Evolutionary conservation across 768 basidiomycete species (phyloP).

Genomic region (Tremella yokohamensis): DNA sequence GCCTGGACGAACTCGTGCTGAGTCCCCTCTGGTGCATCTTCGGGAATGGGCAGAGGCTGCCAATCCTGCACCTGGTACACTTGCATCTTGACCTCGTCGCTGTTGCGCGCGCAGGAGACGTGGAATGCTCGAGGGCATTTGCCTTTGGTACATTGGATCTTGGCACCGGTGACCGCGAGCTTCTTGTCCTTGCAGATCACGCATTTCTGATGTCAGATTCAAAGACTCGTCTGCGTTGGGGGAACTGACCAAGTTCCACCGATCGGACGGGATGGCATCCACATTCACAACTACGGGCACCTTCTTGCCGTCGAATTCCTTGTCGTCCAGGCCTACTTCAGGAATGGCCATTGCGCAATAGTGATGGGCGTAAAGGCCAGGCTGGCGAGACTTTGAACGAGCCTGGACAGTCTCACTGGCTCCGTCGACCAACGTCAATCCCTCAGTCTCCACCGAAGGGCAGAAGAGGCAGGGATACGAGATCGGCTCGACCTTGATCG

Average conservation of each 20-base stretch:
- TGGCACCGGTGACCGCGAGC: conserved; percentile 43
- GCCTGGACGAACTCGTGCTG: conserved; percentile 53
- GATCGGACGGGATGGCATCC: conserved; percentile 78
- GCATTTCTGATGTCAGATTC: conserved; percentile 69
- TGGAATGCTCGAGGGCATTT: conserved; percentile 93
- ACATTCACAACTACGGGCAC: conserved; percentile 68
- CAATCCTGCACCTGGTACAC: conserved; percentile 42
- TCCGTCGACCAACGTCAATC: conserved; percentile 33
- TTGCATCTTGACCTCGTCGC: conserved; percentile 42
- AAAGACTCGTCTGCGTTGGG: background rate
- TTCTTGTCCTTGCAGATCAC: conserved; percentile 68
- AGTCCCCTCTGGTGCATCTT: conserved; percentile 18
- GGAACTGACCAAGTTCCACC: conserved; percentile 80
- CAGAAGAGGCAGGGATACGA: conserved; percentile 47
- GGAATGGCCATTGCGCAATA: conserved; percentile 76
- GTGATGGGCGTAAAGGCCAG: conserved; percentile 68
- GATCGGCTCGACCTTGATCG: conserved; percentile 6
- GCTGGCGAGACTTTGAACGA: conserved; percentile 58
- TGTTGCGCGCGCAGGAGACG: conserved; percentile 76
- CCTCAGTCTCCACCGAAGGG: conserved; percentile 23
- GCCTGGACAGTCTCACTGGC: conserved; percentile 54
- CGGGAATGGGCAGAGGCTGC: conserved; percentile 13
- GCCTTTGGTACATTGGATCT: conserved; percentile 81
- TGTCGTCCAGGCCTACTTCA: conserved; percentile 79
- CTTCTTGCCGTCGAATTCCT: conserved; percentile 41